Percentiles rank a stretch among this genome's conserved stretches.
Evolutionary conservation across 805 yeast species (phyloP).

Genomic region (Candida nonsorbophila): DNA sequence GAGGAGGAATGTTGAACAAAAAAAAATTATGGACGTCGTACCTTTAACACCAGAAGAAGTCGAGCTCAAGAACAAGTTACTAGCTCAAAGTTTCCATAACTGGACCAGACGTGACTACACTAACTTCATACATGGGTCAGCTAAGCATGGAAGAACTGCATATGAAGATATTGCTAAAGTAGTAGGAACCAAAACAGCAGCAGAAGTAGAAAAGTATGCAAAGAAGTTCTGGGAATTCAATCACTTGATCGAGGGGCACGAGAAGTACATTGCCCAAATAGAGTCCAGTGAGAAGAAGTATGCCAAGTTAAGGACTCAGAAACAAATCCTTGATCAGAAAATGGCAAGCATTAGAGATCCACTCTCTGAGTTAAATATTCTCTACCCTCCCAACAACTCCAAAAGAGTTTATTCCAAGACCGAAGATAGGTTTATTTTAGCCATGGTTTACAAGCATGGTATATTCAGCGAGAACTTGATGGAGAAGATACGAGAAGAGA

Average conservation of each 20-base stretch:
- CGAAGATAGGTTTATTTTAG: constrained; percentile 65
- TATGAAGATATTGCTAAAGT: constrained; percentile 46
- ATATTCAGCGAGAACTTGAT: constrained; percentile 52
- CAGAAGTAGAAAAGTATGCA: constrained; percentile 57
- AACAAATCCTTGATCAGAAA: constrained; percentile 48
- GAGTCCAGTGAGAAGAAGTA: constrained; percentile 68
- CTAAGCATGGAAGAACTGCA: constrained; percentile 57
- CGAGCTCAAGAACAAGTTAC: constrained; percentile 43
- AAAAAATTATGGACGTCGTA: constrained; percentile 47
- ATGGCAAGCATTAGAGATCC: constrained; percentile 54
- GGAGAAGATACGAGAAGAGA: constrained; percentile 64
- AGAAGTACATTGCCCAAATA: constrained; percentile 65
- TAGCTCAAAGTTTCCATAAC: constrained; percentile 54
- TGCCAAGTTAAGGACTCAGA: constrained; percentile 51
- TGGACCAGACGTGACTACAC: constrained; percentile 79
- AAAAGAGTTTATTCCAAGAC: constrained; percentile 63
- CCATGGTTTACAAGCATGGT: constrained; percentile 62
- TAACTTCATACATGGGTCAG: constrained; percentile 63
- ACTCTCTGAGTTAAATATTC: constrained; percentile 55
- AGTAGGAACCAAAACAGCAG: constrained; percentile 50
- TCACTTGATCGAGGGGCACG: constrained; percentile 60
- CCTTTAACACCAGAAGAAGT: constrained; percentile 64
- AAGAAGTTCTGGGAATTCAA: constrained; percentile 60
- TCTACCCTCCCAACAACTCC: constrained; percentile 80
- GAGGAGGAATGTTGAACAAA: constrained; percentile 43